Conservation (phyloP, 495 filamentous ascomycete genomes). For the Hypoxylon cercidicola region DNA sequence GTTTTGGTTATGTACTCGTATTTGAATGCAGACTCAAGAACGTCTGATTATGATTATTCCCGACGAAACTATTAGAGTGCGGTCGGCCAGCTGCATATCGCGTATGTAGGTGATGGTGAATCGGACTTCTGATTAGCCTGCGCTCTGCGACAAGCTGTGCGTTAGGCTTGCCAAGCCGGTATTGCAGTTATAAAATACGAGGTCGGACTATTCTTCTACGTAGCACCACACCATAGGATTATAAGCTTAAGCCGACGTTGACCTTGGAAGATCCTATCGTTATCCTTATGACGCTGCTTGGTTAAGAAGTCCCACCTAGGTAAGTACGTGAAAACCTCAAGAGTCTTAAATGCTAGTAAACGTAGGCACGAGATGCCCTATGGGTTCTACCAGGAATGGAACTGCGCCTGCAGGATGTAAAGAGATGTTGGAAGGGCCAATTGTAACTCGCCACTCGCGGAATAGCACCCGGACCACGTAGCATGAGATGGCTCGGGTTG, state of each 20-base stretch:
- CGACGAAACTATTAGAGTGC: constrained; percentile 14
- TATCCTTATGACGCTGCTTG: not conserved
- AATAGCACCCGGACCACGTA: no score
- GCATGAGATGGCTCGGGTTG: not conserved
- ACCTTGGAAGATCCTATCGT: not conserved
- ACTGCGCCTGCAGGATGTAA: no score
- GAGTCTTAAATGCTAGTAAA: no score
- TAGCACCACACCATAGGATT: constrained; percentile 5
- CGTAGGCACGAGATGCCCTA: no score
- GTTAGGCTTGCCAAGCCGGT: constrained; percentile 33
- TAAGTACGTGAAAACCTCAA: no score
- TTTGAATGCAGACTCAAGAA: not conserved
- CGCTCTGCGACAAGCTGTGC: constrained; percentile 6
- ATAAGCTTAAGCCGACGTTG: not conserved
- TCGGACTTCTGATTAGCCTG: not conserved
- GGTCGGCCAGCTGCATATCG: constrained; percentile 8
- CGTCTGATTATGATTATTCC: constrained; percentile 1
- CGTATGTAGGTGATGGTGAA: not conserved
- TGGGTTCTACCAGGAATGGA: no score
- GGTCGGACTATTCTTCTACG: constrained; percentile 17
- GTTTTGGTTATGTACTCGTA: not conserved
- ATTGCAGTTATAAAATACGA: constrained; percentile 37
- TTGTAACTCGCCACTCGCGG: no score
- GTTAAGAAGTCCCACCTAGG: not conserved
- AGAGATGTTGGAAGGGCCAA: no score